Percentiles rank a stretch among this genome's conserved stretches.
Conservation (phyloP, 805 yeast genomes). For the Starmerella riodocensis region DNA sequence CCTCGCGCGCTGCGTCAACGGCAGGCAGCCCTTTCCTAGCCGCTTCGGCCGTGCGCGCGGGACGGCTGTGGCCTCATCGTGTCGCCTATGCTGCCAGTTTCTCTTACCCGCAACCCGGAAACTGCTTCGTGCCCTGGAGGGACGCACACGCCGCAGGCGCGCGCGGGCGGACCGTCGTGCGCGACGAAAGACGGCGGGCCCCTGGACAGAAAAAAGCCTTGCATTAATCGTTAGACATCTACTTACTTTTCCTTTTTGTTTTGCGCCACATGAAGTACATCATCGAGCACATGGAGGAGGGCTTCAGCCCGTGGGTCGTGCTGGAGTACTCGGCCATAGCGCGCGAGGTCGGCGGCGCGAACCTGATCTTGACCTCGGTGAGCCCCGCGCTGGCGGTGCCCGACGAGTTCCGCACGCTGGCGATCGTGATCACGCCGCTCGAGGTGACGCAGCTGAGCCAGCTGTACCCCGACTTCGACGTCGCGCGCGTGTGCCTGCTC, state of each 20-base stretch:
- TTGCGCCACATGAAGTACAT: constrained; percentile 54
- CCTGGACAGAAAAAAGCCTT: not conserved
- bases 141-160: no score
- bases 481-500: constrained; percentile 56
- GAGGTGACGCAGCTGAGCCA: constrained; percentile 40
- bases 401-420: constrained; percentile 29
- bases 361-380: constrained; percentile 63
- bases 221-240: not conserved
- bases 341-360: constrained; percentile 65
- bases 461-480: constrained; percentile 29
- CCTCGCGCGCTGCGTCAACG: no score
- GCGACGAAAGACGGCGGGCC: not conserved
- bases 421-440: constrained; percentile 40
- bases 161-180: no score
- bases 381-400: constrained; percentile 65
- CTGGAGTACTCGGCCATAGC: constrained; percentile 76
- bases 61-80: no score
- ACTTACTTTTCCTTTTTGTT: not conserved
- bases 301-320: constrained; percentile 91
- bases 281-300: constrained; percentile 95
- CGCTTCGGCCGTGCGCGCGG: no score
- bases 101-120: no score
- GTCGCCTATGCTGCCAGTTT: no score
- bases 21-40: no score
- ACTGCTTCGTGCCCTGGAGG: no score